These are phyloP conservation scores for Hydnum rufescens DNA, from an alignment of 768 basidiomycete genomes.

Conservation along the genomic window DNA sequence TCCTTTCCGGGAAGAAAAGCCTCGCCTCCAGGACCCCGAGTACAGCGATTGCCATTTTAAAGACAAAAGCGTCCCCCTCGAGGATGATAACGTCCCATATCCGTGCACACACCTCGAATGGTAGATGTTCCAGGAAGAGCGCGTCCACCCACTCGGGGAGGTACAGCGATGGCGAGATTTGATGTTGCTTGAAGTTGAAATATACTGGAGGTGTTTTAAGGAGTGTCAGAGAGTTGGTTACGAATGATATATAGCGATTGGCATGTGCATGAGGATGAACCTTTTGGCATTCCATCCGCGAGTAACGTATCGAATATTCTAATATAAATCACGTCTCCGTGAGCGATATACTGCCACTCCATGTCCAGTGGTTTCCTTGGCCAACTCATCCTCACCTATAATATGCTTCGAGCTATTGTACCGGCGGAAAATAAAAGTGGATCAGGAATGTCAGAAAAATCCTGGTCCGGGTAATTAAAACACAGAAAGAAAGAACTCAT, in stretches of 20 bases:
- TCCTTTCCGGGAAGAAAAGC: constrained; percentile 71
- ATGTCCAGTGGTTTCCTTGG: background rate
- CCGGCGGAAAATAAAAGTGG: too few relatives aligned
- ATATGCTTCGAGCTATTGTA: constrained; percentile 62
- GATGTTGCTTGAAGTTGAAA: constrained; percentile 88
- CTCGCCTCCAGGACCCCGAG: constrained; percentile 68
- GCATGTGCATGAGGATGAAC: too few relatives aligned
- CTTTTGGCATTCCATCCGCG: constrained; percentile 86
- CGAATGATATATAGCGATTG: constrained; percentile 1
- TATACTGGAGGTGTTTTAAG: constrained; percentile 34
- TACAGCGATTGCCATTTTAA: constrained; percentile 65
- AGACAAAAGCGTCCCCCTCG: constrained; percentile 81
- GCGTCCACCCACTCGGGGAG: constrained; percentile 65
- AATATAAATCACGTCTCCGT: constrained; percentile 2
- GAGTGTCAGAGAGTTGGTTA: background rate
- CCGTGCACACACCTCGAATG: constrained; percentile 75
- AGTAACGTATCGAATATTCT: constrained; percentile 86
- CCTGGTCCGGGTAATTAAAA: background rate
- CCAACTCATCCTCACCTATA: constrained; percentile 37
- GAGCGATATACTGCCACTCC: background rate
- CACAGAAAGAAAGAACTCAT: constrained; percentile 24
- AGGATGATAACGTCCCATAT: constrained; percentile 76
- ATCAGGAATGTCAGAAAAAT: background rate
- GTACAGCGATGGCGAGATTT: constrained; percentile 72
- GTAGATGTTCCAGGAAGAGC: constrained; percentile 68